A percentile compares a stretch with the other conserved stretches of the same genome.
These are phyloP conservation scores for Eutrema salsugineum DNA, from an alignment of 441 rosid genomes.

Conservation along the genomic window DNA sequence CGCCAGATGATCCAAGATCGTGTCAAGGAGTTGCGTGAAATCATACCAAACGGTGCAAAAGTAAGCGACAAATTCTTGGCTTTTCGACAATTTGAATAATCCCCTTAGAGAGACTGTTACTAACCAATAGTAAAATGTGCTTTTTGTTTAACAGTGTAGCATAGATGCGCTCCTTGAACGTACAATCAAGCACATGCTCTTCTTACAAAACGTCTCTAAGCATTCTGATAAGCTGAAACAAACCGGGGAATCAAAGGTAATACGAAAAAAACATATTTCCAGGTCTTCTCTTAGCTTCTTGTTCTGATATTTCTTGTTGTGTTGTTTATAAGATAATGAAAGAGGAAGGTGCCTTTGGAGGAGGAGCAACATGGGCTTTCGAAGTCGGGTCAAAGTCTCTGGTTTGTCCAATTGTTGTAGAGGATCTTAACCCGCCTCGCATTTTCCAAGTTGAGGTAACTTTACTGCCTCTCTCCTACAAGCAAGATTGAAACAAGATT, in stretches of 20 bases:
- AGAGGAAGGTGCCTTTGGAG: slow-evolving; percentile 47
- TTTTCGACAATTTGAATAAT: not conserved
- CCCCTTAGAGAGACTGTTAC: not conserved
- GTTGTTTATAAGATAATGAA: slow-evolving; percentile 46
- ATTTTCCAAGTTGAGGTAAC: slow-evolving; percentile 93
- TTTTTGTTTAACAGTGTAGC: slow-evolving; percentile 69
- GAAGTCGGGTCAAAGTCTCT: slow-evolving; percentile 88
- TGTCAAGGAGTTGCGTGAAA: slow-evolving; percentile 93
- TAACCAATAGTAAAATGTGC: not conserved
- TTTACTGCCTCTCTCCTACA: not conserved
- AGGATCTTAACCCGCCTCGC: slow-evolving; percentile 83
- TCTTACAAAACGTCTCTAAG: slow-evolving; percentile 91
- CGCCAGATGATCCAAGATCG: slow-evolving; percentile 99
- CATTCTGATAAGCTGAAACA: slow-evolving; percentile 91
- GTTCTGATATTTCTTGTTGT: not conserved
- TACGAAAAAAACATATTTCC: not conserved
- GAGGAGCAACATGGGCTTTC: slow-evolving; percentile 97
- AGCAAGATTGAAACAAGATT: not conserved
- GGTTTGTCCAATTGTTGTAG: slow-evolving; percentile 89
- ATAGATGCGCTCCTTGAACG: slow-evolving; percentile 91
- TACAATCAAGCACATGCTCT: slow-evolving; percentile 96
- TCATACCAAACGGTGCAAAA: slow-evolving; percentile 90
- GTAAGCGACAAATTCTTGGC: slow-evolving; percentile 40
- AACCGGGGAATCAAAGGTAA: slow-evolving; percentile 79
- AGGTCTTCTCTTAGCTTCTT: not conserved